Percentiles rank a stretch among this genome's conserved stretches.
These are phyloP conservation scores for Edaphochlamys debaryana DNA, from an alignment of 139 green algal species.

Conservation along the genomic window DNA sequence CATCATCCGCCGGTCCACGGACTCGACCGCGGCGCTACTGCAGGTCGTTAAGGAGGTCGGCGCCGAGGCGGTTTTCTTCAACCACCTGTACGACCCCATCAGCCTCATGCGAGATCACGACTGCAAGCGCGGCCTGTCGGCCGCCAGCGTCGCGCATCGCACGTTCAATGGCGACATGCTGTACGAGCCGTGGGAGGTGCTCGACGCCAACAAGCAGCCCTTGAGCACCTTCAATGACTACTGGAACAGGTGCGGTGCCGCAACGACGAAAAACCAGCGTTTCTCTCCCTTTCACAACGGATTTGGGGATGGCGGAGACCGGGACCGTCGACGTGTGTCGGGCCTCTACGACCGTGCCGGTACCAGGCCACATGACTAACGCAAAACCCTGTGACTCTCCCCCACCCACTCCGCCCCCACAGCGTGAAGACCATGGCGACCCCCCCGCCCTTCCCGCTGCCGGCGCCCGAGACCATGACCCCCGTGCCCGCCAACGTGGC, in stretches of 20 bases:
- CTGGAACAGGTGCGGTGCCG: constrained; percentile 70
- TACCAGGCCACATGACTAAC: no score
- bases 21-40: constrained; percentile 67
- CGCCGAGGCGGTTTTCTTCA: constrained; percentile 85
- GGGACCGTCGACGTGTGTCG: no score
- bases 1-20: constrained; percentile 65
- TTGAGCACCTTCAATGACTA: constrained; percentile 85
- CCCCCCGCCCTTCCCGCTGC: constrained; percentile 67
- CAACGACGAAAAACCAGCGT: no score
- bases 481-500: constrained; percentile 41
- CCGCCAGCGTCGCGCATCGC: constrained; percentile 59
- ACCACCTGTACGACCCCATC: constrained; percentile 96
- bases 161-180: constrained; percentile 92
- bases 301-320: neutral
- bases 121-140: constrained; percentile 76
- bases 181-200: constrained; percentile 93
- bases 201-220: constrained; percentile 72
- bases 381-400: no score
- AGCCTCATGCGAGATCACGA: constrained; percentile 90
- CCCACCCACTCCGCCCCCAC: neutral
- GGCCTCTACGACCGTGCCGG: no score
- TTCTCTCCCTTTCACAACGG: neutral
- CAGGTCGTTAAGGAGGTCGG: constrained; percentile 68
- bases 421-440: constrained; percentile 25
- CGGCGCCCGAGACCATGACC: constrained; percentile 56